Percentiles rank a stretch among this genome's conserved stretches.
Evolutionary conservation across 169 alveolate genomes (phyloP).

Genomic region (Plasmodium sp.): DNA sequence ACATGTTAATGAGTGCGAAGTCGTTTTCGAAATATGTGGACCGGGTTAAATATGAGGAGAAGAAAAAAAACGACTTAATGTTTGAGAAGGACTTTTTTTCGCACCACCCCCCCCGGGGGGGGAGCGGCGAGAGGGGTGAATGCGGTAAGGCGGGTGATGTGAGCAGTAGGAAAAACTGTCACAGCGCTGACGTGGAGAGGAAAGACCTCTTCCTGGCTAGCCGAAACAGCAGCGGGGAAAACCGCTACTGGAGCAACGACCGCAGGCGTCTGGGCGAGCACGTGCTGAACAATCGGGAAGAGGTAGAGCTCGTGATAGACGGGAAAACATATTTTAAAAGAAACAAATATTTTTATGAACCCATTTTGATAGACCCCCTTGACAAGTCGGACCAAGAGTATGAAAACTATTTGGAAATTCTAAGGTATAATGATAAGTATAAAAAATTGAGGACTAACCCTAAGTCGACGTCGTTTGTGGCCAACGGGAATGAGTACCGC

Average conservation of each 20-base stretch:
- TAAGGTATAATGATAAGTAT: conserved; percentile 44
- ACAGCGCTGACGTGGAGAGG: background rate
- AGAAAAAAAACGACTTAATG: conserved; percentile 2
- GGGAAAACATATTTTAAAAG: conserved; percentile 72
- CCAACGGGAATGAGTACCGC: conserved; percentile 74
- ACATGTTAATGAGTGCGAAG: conserved; percentile 12
- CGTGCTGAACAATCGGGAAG: conserved; percentile 16
- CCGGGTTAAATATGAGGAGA: background rate
- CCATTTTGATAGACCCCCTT: conserved; percentile 42
- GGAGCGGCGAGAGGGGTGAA: background rate
- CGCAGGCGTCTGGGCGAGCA: background rate
- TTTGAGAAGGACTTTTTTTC: background rate
- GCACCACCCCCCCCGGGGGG: background rate
- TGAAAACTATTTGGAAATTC: conserved; percentile 69
- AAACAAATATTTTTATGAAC: conserved; percentile 74
- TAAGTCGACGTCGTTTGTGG: conserved; percentile 48
- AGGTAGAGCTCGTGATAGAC: conserved; percentile 46
- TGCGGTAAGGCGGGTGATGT: background rate
- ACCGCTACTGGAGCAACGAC: background rate
- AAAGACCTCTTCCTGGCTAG: background rate
- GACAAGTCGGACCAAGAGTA: conserved; percentile 66
- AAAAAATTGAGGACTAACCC: conserved; percentile 30
- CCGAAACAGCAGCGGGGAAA: background rate
- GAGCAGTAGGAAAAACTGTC: background rate
- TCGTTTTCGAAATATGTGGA: conserved; percentile 66